These are phyloP conservation scores for Jaapia argillacea DNA, from an alignment of 768 basidiomycete genomes.

Conservation along the genomic window DNA sequence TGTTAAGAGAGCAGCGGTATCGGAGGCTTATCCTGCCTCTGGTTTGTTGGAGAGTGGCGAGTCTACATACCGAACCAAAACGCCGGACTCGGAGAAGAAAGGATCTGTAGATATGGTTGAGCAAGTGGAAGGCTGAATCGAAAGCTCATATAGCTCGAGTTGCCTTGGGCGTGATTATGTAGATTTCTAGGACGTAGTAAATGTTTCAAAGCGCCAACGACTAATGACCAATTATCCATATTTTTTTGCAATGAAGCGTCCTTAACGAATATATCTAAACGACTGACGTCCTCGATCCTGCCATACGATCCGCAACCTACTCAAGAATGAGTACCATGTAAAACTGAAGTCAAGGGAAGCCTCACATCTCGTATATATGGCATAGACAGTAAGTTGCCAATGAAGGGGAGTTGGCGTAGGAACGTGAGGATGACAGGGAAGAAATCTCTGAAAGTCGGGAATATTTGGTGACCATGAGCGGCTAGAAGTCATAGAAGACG, in stretches of 20 bases:
- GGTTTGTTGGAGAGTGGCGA: too few species aligned
- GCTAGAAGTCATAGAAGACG: background rate
- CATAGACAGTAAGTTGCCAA: conserved; percentile 78
- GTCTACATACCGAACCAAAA: background rate
- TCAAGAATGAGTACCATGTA: background rate
- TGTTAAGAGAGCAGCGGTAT: background rate
- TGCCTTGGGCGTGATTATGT: too few species aligned
- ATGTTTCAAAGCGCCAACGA: too few species aligned
- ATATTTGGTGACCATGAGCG: background rate
- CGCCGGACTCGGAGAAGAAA: too few species aligned
- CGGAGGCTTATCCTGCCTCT: background rate
- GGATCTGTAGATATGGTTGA: too few species aligned
- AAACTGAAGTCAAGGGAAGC: background rate
- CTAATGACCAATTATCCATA: too few species aligned
- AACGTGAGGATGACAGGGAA: conserved; percentile 99
- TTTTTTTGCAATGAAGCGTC: too few species aligned
- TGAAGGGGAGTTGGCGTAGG: conserved; percentile 84
- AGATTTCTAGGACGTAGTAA: too few species aligned
- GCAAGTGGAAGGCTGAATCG: too few species aligned
- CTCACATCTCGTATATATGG: conserved; percentile 82
- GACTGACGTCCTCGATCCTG: conserved; percentile 68
- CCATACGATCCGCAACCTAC: conserved; percentile 71
- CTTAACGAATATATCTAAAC: too few species aligned
- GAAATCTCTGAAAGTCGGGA: conserved; percentile 66
- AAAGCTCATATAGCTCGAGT: too few species aligned